Base-by-base conservation (phyloP, 768 basidiomycete genomes). In the Russula lepida region DNA sequence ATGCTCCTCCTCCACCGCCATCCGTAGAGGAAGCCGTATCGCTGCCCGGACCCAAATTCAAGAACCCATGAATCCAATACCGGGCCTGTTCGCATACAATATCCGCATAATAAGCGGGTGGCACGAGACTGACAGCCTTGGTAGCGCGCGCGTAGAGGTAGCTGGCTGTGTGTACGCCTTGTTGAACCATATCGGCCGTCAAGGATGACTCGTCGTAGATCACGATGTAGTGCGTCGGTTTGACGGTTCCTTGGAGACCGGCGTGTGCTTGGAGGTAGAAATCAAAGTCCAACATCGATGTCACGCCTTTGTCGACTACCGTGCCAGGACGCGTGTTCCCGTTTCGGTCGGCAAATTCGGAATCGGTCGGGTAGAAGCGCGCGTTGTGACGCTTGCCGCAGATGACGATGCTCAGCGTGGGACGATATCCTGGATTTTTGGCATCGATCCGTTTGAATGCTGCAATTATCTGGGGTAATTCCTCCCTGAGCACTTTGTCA, bases 71-170 rank as follows among this genome's bases (percentile, higher is more conserved):
- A 44, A 92, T 65, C 68, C 90, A 92, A 68, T 78, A 86, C 39
- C 89, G 74, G 0, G 86, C 90, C 11, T 90, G 76, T 72, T 92
- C 89, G 69, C 89, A 91, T 1, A 88, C 90, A 54, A 92, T 72
- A 72, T 92, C 89, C 7, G 88, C 86, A 66, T 89, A 90, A 68
- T 89, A 89, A 0, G 89, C 89, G 0, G 89, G 80, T 0, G 90
- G 89, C 12, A 91, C 78, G 25, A 92, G 75, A 68, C 87, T 89
- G 33, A 94, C 92, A 0, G 89, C 86, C 67, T 88, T 86, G 3
- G 89, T 94, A 0, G 90, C 89, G 4, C 91, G 81, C 0, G 86
- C 89, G 66, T 89, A 94, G 15, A 89, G 75, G 68, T 91, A 92
- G 66, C 83, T 84, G 15, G 78, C 72, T 56, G 82, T 76, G 68